Evolutionary conservation across 1,284 basidiomycete genomes (phyloP).

Genomic region (Naganishia albida): DNA sequence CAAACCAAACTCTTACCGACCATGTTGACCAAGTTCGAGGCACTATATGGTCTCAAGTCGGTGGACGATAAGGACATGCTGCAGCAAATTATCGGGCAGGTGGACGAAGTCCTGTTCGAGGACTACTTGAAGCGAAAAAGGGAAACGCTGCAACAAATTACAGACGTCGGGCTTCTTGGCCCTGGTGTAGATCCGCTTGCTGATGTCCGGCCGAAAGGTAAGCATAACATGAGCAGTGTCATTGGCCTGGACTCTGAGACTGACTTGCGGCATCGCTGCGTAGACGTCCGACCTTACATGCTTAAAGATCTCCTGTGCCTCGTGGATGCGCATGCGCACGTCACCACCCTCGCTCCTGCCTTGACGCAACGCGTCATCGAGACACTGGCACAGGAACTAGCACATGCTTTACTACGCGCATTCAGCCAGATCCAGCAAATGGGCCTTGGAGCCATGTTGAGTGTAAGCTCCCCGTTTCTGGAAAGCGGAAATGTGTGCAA

Average conservation of each 20-base stretch:
- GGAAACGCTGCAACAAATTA: slow-evolving; percentile 64
- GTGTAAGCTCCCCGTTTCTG: slow-evolving; percentile 60
- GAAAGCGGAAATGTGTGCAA: background rate
- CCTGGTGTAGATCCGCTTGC: slow-evolving; percentile 73
- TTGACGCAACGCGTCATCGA: slow-evolving; percentile 81
- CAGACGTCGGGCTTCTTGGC: slow-evolving; percentile 77
- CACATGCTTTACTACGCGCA: slow-evolving; percentile 74
- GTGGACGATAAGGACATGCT: slow-evolving; percentile 76
- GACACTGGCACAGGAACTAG: slow-evolving; percentile 77
- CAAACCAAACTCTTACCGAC: slow-evolving; percentile 70
- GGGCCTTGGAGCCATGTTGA: slow-evolving; percentile 97
- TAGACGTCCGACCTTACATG: slow-evolving; percentile 93
- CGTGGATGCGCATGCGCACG: slow-evolving; percentile 89
- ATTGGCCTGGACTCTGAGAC: no score
- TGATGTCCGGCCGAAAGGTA: slow-evolving; percentile 78
- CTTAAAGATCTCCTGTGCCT: slow-evolving; percentile 84
- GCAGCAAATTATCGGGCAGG: slow-evolving; percentile 72
- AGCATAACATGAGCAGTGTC: slow-evolving; percentile 40
- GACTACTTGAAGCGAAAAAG: slow-evolving; percentile 81
- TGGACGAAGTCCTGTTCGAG: slow-evolving; percentile 84
- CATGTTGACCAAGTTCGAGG: slow-evolving; percentile 78
- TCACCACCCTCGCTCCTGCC: slow-evolving; percentile 73
- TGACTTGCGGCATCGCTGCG: background rate
- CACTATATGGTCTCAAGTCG: slow-evolving; percentile 72
- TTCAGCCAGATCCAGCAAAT: slow-evolving; percentile 85